phyloP scores from a whole-genome alignment of 2,329 filamentous ascomycete species.

The Dothideomycetes sp. region DNA sequence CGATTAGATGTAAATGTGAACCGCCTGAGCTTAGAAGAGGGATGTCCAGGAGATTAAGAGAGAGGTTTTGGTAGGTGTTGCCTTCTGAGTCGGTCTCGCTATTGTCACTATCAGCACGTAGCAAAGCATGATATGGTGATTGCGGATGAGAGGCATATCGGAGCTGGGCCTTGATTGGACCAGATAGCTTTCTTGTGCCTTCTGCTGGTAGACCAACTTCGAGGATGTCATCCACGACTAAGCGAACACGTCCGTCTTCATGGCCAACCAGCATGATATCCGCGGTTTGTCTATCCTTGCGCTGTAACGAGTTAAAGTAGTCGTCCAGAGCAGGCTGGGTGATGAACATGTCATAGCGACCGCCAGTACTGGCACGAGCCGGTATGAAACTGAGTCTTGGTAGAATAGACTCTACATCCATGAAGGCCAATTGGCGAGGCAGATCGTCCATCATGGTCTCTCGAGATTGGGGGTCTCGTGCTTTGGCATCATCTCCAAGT shows the following conservation, averaged over 20 bases:
- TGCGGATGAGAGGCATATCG: conserved; percentile 57
- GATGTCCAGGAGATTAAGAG: conserved; percentile 7
- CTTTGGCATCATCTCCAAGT: not conserved
- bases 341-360: conserved; percentile 21
- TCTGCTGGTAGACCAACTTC: conserved; percentile 24
- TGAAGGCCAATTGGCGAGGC: conserved; percentile 42
- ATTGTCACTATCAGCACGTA: conserved; percentile 29
- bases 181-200: not conserved
- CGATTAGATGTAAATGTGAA: conserved; percentile 9
- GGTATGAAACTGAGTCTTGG: conserved; percentile 49
- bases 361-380: conserved; percentile 16
- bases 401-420: conserved; percentile 66
- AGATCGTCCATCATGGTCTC: not conserved
- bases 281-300: conserved; percentile 29
- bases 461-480: not conserved
- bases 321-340: conserved; percentile 29
- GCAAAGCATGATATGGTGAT: conserved; percentile 63
- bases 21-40: conserved; percentile 33
- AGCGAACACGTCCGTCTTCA: conserved; percentile 57
- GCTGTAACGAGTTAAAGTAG: conserved; percentile 24
- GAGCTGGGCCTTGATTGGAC: not conserved
- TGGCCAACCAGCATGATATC: conserved; percentile 70
- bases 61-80: conserved; percentile 25
- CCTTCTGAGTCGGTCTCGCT: conserved; percentile 27
- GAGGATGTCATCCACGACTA: conserved; percentile 80